phyloP scores from a whole-genome alignment of 2,329 filamentous ascomycete species.

The Xylogone sp. region DNA sequence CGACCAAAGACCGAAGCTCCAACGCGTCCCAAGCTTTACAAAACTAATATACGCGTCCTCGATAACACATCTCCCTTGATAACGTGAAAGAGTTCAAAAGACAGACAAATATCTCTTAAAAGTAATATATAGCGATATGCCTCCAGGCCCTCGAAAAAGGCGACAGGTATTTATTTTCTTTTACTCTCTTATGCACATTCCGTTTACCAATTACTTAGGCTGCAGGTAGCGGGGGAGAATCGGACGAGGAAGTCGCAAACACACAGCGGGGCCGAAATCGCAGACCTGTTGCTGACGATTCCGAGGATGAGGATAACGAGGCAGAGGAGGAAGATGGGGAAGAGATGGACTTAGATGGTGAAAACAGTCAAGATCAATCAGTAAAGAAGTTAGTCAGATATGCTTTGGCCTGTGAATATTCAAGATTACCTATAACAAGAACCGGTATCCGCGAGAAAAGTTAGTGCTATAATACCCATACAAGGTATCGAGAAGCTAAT shows the following conservation, averaged over 20 bases:
- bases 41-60: neutral
- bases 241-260: constrained; percentile 18
- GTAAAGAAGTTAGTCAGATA: constrained; percentile 68
- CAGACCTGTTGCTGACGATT: constrained; percentile 15
- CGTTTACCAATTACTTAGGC: constrained; percentile 11
- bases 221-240: constrained; percentile 21
- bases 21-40: constrained; percentile 9
- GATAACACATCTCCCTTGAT: too few species aligned
- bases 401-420: constrained; percentile 62
- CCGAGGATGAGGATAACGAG: constrained; percentile 21
- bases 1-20: neutral
- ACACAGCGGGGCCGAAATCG: constrained; percentile 18
- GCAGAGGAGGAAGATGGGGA: constrained; percentile 12
- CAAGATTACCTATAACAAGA: constrained; percentile 54
- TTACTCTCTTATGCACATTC: neutral
- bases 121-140: constrained; percentile 14
- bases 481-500: constrained; percentile 1
- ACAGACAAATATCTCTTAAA: neutral
- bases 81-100: too few species aligned
- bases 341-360: constrained; percentile 21
- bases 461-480: constrained; percentile 22
- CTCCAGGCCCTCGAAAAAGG: constrained; percentile 17
- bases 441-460: constrained; percentile 63
- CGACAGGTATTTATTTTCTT: constrained; percentile 14
- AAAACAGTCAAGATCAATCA: constrained; percentile 38